Evolutionary conservation across 75 land plant genomes (phyloP).

Genomic region (Sequoia sempervirens): DNA sequence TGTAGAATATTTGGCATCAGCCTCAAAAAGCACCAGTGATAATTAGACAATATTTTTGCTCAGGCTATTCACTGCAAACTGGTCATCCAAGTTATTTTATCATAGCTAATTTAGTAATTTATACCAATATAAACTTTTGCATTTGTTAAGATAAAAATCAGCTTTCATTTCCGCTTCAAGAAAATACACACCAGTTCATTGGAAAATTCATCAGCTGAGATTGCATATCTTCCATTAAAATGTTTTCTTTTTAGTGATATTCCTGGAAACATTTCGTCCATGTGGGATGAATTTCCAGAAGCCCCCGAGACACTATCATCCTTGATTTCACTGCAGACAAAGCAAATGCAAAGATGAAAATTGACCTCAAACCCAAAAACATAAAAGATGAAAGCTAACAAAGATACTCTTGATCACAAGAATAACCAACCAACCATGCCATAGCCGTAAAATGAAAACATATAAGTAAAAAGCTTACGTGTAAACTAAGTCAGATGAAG

Average conservation of each 20-base stretch:
- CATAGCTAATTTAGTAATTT: not conserved
- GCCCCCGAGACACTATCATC: slow-evolving; percentile 40
- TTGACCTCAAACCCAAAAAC: not conserved
- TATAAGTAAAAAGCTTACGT: slow-evolving; percentile 37
- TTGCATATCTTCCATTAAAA: slow-evolving; percentile 87
- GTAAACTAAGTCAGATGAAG: slow-evolving; percentile 65
- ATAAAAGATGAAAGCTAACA: not conserved
- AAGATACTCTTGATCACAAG: not conserved
- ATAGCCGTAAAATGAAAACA: slow-evolving; percentile 11
- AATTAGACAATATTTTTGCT: not conserved
- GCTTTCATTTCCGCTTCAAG: not conserved
- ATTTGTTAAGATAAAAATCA: not conserved
- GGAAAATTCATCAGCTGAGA: slow-evolving; percentile 79
- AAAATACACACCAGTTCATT: slow-evolving; percentile 65
- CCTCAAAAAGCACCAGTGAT: not conserved
- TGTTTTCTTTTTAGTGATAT: slow-evolving; percentile 67
- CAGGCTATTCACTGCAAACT: not conserved
- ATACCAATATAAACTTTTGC: not conserved
- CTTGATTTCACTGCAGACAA: slow-evolving; percentile 37
- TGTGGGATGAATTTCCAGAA: slow-evolving; percentile 20
- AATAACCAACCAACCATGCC: not conserved
- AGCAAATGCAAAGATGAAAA: slow-evolving; percentile 1
- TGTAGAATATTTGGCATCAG: not conserved
- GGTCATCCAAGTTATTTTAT: not conserved
- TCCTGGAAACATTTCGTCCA: slow-evolving; percentile 34